These are phyloP conservation scores for Cladosporium sp. DNA, from an alignment of 2,329 filamentous ascomycete species.

Conservation along the genomic window DNA sequence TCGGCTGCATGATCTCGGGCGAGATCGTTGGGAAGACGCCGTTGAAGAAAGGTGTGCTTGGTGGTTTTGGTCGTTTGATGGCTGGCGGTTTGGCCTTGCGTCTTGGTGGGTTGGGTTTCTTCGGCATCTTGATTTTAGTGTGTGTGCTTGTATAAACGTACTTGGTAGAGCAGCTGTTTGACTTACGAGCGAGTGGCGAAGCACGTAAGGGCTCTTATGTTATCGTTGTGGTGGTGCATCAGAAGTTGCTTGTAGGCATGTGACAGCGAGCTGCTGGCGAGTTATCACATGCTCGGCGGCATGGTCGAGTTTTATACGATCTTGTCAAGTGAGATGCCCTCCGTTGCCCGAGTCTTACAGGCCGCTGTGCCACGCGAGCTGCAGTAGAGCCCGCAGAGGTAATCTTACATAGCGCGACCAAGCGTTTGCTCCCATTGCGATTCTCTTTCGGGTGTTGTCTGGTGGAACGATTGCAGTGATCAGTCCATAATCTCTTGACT, in stretches of 20 bases:
- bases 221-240: background rate
- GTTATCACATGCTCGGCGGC: background rate
- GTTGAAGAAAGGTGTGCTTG: background rate
- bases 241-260: background rate
- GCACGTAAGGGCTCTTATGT: background rate
- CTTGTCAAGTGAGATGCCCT: background rate
- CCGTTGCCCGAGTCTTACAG: background rate
- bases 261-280: background rate
- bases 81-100: background rate
- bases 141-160: background rate
- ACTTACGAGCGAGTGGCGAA: background rate
- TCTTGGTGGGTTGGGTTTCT: background rate
- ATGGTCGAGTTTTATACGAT: background rate
- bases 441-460: background rate
- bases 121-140: slow-evolving; percentile 3
- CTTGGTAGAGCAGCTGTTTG: background rate
- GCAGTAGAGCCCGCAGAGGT: background rate
- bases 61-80: background rate
- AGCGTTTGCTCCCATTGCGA: background rate
- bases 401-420: background rate
- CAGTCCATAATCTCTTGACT: background rate
- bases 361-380: background rate
- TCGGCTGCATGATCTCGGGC: background rate
- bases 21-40: background rate
- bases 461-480: background rate